A percentile compares a stretch with the other conserved stretches of the same genome.
These are phyloP conservation scores for Mycena chlorophos DNA, from an alignment of 768 basidiomycete species.

Conservation along the genomic window DNA sequence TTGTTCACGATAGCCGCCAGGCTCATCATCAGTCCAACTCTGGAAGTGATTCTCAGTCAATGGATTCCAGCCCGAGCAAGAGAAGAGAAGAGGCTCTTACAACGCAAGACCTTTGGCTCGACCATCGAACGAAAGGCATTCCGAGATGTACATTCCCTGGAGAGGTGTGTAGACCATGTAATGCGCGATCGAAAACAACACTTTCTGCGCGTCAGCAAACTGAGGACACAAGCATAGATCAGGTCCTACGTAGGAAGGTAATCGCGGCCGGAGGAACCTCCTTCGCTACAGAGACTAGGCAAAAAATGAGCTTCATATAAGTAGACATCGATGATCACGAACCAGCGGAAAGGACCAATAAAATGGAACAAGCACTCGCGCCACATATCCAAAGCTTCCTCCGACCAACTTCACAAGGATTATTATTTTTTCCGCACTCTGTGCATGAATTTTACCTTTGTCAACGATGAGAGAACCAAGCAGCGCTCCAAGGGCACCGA, in stretches of 20 bases:
- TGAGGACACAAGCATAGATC: background rate
- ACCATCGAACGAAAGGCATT: constrained; percentile 8
- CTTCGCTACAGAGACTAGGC: constrained; percentile 40
- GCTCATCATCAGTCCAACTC: constrained; percentile 10
- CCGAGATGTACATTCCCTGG: constrained; percentile 11
- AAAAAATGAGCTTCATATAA: background rate
- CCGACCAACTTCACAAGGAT: constrained; percentile 35
- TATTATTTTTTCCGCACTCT: background rate
- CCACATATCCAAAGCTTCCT: constrained; percentile 50
- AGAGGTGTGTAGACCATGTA: constrained; percentile 17
- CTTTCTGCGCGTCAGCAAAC: background rate
- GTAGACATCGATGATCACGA: background rate
- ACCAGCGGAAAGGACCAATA: constrained; percentile 44
- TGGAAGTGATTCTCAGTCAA: background rate
- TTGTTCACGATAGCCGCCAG: constrained; percentile 9
- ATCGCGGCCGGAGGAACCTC: constrained; percentile 42
- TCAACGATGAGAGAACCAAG: constrained; percentile 43
- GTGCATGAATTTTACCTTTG: constrained; percentile 28
- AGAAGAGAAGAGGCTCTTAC: background rate
- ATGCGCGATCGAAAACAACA: constrained; percentile 6
- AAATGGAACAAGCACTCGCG: constrained; percentile 36
- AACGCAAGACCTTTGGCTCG: background rate
- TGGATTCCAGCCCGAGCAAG: too few species aligned
- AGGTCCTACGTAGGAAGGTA: constrained; percentile 42
- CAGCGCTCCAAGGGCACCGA: constrained; percentile 41